Percentiles rank a stretch among this genome's conserved stretches.
phyloP scores from a whole-genome alignment of 768 basidiomycete genomes.

The Myochromella boudieri region DNA sequence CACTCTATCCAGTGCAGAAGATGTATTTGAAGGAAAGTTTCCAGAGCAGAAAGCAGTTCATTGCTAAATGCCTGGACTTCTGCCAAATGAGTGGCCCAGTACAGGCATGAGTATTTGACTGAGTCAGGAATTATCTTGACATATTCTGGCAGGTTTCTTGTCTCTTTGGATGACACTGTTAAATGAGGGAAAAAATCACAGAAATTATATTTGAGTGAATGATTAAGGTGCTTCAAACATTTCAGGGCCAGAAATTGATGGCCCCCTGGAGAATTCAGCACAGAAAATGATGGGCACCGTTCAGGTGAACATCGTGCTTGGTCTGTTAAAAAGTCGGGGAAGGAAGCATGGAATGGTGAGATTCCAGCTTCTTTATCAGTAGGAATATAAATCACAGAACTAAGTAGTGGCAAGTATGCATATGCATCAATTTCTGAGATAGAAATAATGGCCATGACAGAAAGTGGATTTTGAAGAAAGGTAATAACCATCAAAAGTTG shows the following conservation, averaged over 20 bases:
- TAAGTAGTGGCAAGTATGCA: too few species aligned
- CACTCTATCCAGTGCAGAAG: too few species aligned
- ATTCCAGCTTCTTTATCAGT: neutral
- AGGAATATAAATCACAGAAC: too few species aligned
- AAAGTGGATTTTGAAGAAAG: slow-evolving; percentile 12
- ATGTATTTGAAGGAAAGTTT: too few species aligned
- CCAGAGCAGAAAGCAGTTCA: slow-evolving; percentile 15
- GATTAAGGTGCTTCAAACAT: slow-evolving; percentile 11
- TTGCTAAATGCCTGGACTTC: slow-evolving; percentile 2
- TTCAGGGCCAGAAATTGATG: slow-evolving; percentile 8
- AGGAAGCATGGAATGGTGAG: too few species aligned
- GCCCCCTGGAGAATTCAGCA: neutral
- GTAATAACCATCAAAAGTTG: neutral
- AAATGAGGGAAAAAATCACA: slow-evolving; percentile 5
- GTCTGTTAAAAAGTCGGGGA: slow-evolving; percentile 13
- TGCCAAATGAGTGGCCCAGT: slow-evolving; percentile 16
- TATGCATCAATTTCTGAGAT: too few species aligned
- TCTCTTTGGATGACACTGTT: neutral
- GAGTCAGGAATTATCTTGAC: slow-evolving; percentile 9
- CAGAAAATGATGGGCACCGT: slow-evolving; percentile 5
- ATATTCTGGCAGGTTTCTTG: slow-evolving; percentile 2
- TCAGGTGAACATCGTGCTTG: slow-evolving; percentile 9
- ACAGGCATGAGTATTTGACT: slow-evolving; percentile 15
- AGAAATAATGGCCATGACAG: slow-evolving; percentile 8
- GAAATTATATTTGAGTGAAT: slow-evolving; percentile 11